Base-by-base conservation (phyloP, 2,329 filamentous ascomycete species). In the Aaosphaeria pasadenensis region DNA sequence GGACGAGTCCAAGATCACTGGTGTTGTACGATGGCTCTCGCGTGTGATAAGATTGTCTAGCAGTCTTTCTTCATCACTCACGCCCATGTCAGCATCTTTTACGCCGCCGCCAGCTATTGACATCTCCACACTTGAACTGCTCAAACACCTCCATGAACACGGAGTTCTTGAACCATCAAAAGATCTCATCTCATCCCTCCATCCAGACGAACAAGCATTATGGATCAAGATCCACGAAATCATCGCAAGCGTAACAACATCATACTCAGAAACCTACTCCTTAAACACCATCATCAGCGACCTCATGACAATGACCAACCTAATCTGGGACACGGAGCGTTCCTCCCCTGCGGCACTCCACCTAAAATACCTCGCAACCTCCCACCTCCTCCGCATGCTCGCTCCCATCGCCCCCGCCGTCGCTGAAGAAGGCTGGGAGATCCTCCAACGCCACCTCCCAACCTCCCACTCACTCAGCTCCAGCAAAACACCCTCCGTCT, bases 221-320 rank as follows among this genome's bases (percentile, higher is more conserved):
- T 86, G 89, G 78, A 78, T 85, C 29, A 74, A 80, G 11, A 81
- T 86, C 1, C 88, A 95, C 63, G 72, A 77, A 41, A 85, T 85
- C 4, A 85, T 94, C 46, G 64, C 69, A 4, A 86, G 80, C 5
- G 82, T 91, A 47, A 88, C 84, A 0, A 73, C 77, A 5, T 86
- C 88, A 2, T 86, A 91, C 60, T 78, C 85, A 24, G 79, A 81
- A 44, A 84, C 90, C 1, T 88, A 91, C 64, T 79, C 87, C 1
- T 77, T 96, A 45, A 96, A 95, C 71, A 95, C 89, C 0, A 79
- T 89, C 6, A 80, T 95, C 13, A 94, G 89, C 1, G 87, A 92
- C 60, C 76, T 96, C 11, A 96, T 90, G 79, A 83, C 81, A 39
- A 77, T 95, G 11, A 91, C 89, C 4, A 95, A 95, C 65, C 70